phyloP scores from a whole-genome alignment of 2,329 filamentous ascomycete species.

The Alternaria longipes region DNA sequence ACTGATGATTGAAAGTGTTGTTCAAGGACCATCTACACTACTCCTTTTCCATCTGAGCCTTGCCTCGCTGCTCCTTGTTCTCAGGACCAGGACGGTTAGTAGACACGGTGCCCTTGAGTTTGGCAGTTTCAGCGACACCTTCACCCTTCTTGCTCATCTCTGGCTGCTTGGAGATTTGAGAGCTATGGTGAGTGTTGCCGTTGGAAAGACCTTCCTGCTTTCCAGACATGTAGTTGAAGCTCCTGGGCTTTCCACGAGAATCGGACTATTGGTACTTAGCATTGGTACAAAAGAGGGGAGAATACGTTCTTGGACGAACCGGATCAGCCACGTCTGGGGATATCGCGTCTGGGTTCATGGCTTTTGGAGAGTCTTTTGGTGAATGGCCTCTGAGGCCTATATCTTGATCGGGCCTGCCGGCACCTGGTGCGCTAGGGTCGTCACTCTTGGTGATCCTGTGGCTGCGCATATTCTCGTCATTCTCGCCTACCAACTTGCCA shows the following conservation, averaged over 20 bases:
- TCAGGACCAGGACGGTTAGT: constrained; percentile 43
- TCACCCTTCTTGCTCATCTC: constrained; percentile 66
- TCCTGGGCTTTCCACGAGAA: constrained; percentile 37
- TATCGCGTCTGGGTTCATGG: not conserved
- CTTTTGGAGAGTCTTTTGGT: not conserved
- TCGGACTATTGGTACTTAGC: constrained; percentile 40
- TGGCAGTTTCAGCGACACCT: constrained; percentile 64
- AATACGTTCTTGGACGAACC: constrained; percentile 21
- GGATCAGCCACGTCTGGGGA: constrained; percentile 42
- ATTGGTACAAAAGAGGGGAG: not conserved
- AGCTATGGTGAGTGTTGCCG: constrained; percentile 61
- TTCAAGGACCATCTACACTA: constrained; percentile 16
- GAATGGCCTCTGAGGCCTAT: not conserved
- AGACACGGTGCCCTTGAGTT: constrained; percentile 53
- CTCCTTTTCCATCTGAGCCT: constrained; percentile 37
- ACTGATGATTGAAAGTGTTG: not conserved
- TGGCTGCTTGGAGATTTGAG: constrained; percentile 53
- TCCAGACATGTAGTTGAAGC: constrained; percentile 55
- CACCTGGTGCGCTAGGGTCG: constrained; percentile 5
- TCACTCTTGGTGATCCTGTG: not conserved
- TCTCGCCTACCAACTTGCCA: not conserved
- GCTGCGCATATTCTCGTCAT: not conserved
- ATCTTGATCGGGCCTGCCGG: constrained; percentile 5
- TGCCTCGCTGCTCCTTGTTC: constrained; percentile 47
- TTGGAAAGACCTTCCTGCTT: constrained; percentile 65